Evolutionary conservation across 345 rosid genomes (phyloP), one percentile per base, ranked within the genome.

Genomic region (Aquilaria malaccensis): DNA sequence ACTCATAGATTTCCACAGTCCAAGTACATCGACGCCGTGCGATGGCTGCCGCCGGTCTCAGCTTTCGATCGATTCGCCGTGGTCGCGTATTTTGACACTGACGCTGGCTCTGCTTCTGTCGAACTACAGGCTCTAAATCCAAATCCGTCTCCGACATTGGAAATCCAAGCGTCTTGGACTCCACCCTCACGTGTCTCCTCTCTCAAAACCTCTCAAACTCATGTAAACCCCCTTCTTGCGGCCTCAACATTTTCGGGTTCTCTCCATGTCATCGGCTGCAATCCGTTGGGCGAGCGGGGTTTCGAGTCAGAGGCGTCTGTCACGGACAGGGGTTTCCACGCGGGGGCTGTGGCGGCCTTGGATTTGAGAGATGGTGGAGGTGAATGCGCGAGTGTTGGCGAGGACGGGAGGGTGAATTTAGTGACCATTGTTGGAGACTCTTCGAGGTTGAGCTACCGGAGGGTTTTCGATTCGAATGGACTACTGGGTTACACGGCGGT

Each of bases 41-140:
- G 92, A n/a, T 93, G 91, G 94, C 90, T 93, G 31, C 92, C 96
- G 9, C 77, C 89, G 45, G 74, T 83, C 54, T 84, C 86, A 30
- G 85, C 98, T 14, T 69, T 89, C 54, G 82, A 82, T 56, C 85
- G 85, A 62, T 74, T 71, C 69, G 65, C 76, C 50, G 72, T 83
- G 46, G 7, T 82, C 45, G 84, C 97, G 7, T 68, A 61, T 64
- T 81, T 73, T 66, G 91, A 87, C 69, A 15, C 90, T 5, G 89
- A 83, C 37, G 30, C 62, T 68, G 73, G 63, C 47, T 59, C 82
- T 30, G 72, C 97, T 0, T 76, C 85, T 31, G 66, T 93, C 66
- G 83, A 87, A 74, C 71, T 79, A 72, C 81, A 69, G 60, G 79
- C 79, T 30, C 67, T 86, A 1, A 74, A 76, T 67, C 56, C 81